Percentiles rank a stretch among this genome's conserved stretches.
Conservation (phyloP, 371 early-diverging fungal genomes). For the Smittium mucronatum region DNA sequence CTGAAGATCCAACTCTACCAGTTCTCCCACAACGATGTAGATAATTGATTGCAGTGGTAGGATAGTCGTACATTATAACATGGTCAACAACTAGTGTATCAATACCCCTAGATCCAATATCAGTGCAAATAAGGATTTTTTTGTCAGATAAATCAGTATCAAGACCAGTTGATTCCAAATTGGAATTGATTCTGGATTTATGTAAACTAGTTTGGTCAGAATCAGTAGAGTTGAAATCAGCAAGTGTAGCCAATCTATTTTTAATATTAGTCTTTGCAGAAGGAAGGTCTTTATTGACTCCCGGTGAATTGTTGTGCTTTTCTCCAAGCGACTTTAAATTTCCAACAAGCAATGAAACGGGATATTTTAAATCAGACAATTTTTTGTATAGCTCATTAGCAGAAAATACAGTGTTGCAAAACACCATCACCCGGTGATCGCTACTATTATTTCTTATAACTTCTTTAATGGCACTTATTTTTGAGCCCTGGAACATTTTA, state of each 20-base stretch:
- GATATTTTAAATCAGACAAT: constrained; percentile 6
- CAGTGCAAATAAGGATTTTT: constrained; percentile 71
- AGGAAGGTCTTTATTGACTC: not conserved
- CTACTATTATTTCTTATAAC: constrained; percentile 22
- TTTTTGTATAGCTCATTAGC: constrained; percentile 20
- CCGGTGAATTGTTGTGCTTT: constrained; percentile 21
- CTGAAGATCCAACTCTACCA: constrained; percentile 73
- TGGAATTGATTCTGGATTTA: not conserved
- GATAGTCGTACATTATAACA: constrained; percentile 91
- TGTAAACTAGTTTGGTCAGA: not conserved
- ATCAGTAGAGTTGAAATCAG: not conserved
- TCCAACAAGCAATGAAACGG: constrained; percentile 10
- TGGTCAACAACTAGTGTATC: constrained; percentile 84
- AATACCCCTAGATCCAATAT: constrained; percentile 86
- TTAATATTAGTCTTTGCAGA: not conserved
- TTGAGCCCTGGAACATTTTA: constrained; percentile 37
- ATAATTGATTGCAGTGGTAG: constrained; percentile 82
- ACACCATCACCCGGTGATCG: constrained; percentile 42
- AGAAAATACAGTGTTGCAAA: constrained; percentile 68
- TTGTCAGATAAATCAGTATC: not conserved
- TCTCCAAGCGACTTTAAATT: constrained; percentile 5
- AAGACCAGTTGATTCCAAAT: not conserved
- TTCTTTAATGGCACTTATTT: constrained; percentile 23
- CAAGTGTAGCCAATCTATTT: not conserved
- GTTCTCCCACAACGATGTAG: constrained; percentile 95